Evolutionary conservation across 257 asterid genomes (phyloP).

Genomic region (Solanum tarapatanum): DNA sequence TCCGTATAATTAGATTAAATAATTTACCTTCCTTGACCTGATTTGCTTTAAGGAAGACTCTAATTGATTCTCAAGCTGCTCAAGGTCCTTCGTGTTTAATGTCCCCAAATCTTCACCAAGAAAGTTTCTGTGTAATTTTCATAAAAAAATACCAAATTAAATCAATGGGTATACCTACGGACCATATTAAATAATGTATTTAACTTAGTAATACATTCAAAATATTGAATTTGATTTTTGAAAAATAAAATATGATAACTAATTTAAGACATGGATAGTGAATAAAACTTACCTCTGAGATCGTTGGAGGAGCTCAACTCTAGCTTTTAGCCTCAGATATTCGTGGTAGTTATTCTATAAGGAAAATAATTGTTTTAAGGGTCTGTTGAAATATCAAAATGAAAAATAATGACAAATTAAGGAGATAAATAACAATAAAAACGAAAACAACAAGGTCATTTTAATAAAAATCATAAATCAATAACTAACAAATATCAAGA

Average conservation of each 20-base stretch:
- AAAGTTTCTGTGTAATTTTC: slow-evolving; percentile 7
- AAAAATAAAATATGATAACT: not conserved
- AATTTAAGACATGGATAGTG: not conserved
- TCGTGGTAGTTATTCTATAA: slow-evolving; percentile 18
- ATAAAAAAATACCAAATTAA: not conserved
- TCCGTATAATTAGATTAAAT: not conserved
- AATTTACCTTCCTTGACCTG: slow-evolving; percentile 24
- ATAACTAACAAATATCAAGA: not conserved
- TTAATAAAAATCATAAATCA: too few species aligned
- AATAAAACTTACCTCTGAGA: slow-evolving; percentile 15
- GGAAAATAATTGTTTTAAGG: not conserved
- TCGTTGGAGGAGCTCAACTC: slow-evolving; percentile 26
- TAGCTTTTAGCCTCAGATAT: slow-evolving; percentile 24
- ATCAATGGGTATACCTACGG: not conserved
- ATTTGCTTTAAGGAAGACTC: slow-evolving; percentile 21
- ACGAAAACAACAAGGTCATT: not conserved
- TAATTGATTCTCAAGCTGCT: slow-evolving; percentile 21
- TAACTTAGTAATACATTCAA: not conserved
- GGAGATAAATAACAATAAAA: not conserved
- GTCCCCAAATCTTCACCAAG: slow-evolving; percentile 24
- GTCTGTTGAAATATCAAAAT: not conserved
- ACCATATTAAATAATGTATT: not conserved
- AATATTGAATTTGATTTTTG: not conserved
- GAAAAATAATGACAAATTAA: not conserved
- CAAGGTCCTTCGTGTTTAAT: slow-evolving; percentile 17